Percentiles rank a stretch among this genome's conserved stretches.
Evolutionary conservation across 192 early-diverging fungal species (phyloP).

Genomic region (Cetraspora pellucida): DNA sequence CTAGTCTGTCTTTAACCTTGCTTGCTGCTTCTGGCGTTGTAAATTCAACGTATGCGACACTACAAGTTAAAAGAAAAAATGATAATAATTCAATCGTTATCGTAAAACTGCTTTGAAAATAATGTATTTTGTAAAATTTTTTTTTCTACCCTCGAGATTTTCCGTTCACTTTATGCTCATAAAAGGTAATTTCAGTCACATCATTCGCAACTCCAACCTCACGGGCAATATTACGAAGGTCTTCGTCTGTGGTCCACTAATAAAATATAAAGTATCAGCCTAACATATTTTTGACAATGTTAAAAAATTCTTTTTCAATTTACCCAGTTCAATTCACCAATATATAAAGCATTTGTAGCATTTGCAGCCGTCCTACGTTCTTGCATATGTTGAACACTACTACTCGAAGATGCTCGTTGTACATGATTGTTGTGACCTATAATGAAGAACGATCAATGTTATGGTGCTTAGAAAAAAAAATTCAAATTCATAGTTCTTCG

Average conservation of each 20-base stretch:
- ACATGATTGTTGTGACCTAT: conserved; percentile 25
- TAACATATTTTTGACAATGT: not conserved
- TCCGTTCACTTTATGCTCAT: conserved; percentile 67
- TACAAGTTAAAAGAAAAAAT: conserved; percentile 20
- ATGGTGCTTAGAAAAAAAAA: not conserved
- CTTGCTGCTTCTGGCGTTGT: conserved; percentile 43
- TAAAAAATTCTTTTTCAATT: not conserved
- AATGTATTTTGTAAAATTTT: not conserved
- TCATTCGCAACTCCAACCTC: conserved; percentile 55
- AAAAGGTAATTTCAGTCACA: conserved; percentile 57
- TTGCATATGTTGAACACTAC: conserved; percentile 6
- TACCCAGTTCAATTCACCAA: conserved; percentile 53
- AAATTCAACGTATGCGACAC: conserved; percentile 60
- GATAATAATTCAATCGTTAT: too few relatives aligned
- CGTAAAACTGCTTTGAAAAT: not conserved
- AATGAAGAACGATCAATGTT: not conserved
- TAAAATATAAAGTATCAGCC: not conserved
- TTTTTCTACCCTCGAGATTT: conserved; percentile 58
- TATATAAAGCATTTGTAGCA: conserved; percentile 47
- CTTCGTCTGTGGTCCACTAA: conserved; percentile 63
- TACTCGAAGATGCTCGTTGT: conserved; percentile 22
- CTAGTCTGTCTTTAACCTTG: conserved; percentile 46
- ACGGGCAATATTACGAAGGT: conserved; percentile 46
- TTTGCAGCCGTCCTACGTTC: conserved; percentile 35
- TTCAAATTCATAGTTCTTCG: not conserved